Base-by-base conservation (phyloP, 2,329 filamentous ascomycete species). In the Ophiostoma montium region DNA sequence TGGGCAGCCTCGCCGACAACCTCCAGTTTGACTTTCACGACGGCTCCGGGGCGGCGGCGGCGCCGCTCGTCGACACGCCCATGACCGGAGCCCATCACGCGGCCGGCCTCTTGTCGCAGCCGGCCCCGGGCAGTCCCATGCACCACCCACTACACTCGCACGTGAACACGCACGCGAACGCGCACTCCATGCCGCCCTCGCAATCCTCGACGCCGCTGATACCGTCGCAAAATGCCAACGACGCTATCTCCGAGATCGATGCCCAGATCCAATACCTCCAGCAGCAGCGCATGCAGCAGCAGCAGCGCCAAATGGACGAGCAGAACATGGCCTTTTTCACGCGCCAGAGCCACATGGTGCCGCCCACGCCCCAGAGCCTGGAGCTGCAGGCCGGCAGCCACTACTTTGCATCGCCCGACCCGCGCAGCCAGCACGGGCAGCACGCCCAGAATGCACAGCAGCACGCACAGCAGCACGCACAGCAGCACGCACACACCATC, bases 291-390 rank as follows among this genome's bases (percentile, higher is more conserved):
- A 63, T 78, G 46, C 72, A 80, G 32, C 72, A 79, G 56, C 76
- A 80, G 59, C 74, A 76, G 56, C 69, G 72, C 48, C 74, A 76
- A 54, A 60, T 76, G 15, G 70, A 75, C 47, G 75, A 81, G 58
- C 75, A 80, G 53, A 72, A 70, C 42, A 69, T 64, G 12, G 72
- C 71, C 49, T 76, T 72, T 58, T 80, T 74, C 58, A 62, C 65
- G 49, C 72, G 64, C 47, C 70, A 75, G 52, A 73, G 71, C 54
- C 70, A 74, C 52, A 78, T 83, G 47, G 76, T 87, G 8, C 86
- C 86, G 6, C 84, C 84, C 2, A 92, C 86, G 13, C 86, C 86
- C 0, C 86, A 84, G 61, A 90, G 86, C 61, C 72, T 87, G 23
- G 84, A 90, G 59, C 76, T 90, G 65, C 80, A 83, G 62, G 75